Evolutionary conservation across 1,284 basidiomycete species (phyloP).

Genomic region (Jaminaea rosea): DNA sequence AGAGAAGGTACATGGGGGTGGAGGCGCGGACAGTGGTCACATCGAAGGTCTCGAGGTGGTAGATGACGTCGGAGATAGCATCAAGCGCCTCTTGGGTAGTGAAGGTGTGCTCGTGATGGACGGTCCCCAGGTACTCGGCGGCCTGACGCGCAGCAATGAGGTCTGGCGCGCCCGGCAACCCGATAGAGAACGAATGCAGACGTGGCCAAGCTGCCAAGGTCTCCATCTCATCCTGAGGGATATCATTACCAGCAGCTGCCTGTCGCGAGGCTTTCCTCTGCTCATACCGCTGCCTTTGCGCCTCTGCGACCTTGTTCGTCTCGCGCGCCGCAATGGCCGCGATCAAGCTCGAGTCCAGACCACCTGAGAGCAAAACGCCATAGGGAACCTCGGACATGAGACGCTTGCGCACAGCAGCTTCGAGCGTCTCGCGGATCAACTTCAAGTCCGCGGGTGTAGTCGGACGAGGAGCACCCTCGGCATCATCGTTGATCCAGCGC

Average conservation of each 20-base stretch:
- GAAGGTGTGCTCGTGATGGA: conserved; percentile 97
- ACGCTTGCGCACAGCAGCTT: conserved; percentile 86
- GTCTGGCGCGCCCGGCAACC: conserved; percentile 90
- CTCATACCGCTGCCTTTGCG: conserved; percentile 55
- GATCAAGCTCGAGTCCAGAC: conserved; percentile 90
- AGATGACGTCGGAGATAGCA: conserved; percentile 93
- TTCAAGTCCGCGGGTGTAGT: conserved; percentile 62
- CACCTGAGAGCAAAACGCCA: conserved; percentile 89
- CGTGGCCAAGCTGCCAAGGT: conserved; percentile 75
- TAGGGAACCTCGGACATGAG: conserved; percentile 99
- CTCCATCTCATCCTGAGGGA: conserved; percentile 37
- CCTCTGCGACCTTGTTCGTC: conserved; percentile 67
- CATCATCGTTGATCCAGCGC: conserved; percentile 48
- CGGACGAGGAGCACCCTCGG: conserved; percentile 55
- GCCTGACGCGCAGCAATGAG: conserved; percentile 87
- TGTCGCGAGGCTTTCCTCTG: conserved; percentile 25
- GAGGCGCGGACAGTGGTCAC: conserved; percentile 97
- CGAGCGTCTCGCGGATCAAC: conserved; percentile 59
- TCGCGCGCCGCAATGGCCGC: conserved; percentile 93
- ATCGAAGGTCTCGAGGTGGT: conserved; percentile 98
- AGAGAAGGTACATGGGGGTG: conserved; percentile 94
- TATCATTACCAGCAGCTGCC: conserved; percentile 49
- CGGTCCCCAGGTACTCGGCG: conserved; percentile 84
- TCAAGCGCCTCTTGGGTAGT: conserved; percentile 97
- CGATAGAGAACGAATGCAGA: conserved; percentile 95